Percentiles rank a stretch among this genome's conserved stretches.
Evolutionary conservation across 352 stramenopile species (phyloP).

Genomic region (Pythium utonaiense): DNA sequence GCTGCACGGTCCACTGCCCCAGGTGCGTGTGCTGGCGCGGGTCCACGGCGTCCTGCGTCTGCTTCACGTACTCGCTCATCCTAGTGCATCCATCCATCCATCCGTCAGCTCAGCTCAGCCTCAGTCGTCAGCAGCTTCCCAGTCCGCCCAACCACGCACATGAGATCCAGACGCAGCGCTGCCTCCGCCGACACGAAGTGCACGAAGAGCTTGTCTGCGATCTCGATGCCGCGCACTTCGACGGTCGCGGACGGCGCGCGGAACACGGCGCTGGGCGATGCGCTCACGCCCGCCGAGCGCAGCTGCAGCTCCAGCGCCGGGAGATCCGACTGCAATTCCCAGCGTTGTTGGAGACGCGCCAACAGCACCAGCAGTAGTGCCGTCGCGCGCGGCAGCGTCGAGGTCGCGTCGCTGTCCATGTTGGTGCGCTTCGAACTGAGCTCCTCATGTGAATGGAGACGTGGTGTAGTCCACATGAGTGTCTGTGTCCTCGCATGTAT

Average conservation of each 20-base stretch:
- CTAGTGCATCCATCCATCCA: too few species aligned
- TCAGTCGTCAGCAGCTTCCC: not conserved
- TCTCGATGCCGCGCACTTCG: slow-evolving; percentile 20
- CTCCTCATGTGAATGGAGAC: not conserved
- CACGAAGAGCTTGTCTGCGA: slow-evolving; percentile 26
- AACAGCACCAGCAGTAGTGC: slow-evolving; percentile 18
- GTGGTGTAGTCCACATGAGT: too few species aligned
- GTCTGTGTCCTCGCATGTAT: too few species aligned
- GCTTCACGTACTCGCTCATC: slow-evolving; percentile 15
- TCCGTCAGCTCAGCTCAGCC: not conserved
- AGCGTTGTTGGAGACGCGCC: slow-evolving; percentile 9
- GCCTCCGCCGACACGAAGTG: slow-evolving; percentile 16
- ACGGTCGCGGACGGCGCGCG: not conserved
- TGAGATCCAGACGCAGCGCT: slow-evolving; percentile 16
- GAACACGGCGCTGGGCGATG: slow-evolving; percentile 10
- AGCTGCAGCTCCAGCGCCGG: slow-evolving; percentile 1
- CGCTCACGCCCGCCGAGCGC: slow-evolving; percentile 15
- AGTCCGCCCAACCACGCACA: slow-evolving; percentile 4
- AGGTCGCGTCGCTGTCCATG: not conserved
- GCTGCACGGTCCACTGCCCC: slow-evolving; percentile 18
- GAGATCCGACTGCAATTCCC: slow-evolving; percentile 1
- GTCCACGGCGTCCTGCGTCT: not conserved
- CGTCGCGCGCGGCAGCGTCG: slow-evolving; percentile 9
- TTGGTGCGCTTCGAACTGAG: not conserved
- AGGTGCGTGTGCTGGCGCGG: slow-evolving; percentile 8